A percentile compares a stretch with the other conserved stretches of the same genome.
These are phyloP conservation scores for Phytophthora sojae DNA, from an alignment of 352 stramenopile genomes.

Conservation along the genomic window DNA sequence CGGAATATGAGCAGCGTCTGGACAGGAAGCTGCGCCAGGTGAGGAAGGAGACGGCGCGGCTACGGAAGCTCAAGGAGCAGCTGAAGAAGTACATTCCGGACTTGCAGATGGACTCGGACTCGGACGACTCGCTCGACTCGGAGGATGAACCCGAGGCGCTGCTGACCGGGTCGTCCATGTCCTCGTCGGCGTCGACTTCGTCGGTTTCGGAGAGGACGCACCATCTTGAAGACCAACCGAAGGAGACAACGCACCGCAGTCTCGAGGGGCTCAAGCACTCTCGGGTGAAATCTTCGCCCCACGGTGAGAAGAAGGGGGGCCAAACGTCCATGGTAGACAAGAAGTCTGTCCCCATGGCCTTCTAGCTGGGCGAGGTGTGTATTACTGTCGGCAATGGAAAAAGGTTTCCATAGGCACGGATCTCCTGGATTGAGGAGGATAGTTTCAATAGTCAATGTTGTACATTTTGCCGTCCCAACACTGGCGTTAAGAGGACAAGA, in stretches of 20 bases:
- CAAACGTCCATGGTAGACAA: slow-evolving; percentile 14
- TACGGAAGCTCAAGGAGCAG: slow-evolving; percentile 48
- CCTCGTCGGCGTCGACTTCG: slow-evolving; percentile 22
- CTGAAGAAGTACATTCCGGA: slow-evolving; percentile 63
- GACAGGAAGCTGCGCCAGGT: slow-evolving; percentile 59
- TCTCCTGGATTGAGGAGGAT: slow-evolving; percentile 2
- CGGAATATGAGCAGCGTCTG: slow-evolving; percentile 50
- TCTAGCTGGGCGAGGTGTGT: slow-evolving; percentile 20
- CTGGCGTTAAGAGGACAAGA: not conserved
- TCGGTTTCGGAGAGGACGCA: slow-evolving; percentile 17
- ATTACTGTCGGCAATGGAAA: slow-evolving; percentile 20
- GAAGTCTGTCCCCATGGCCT: not conserved
- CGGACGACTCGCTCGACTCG: slow-evolving; percentile 49
- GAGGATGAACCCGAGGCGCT: slow-evolving; percentile 34
- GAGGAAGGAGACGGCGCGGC: slow-evolving; percentile 47
- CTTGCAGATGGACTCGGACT: slow-evolving; percentile 49
- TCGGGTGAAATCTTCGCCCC: slow-evolving; percentile 7
- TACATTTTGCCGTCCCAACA: slow-evolving; percentile 10
- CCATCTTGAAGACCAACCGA: slow-evolving; percentile 8
- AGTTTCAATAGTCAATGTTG: slow-evolving; percentile 33
- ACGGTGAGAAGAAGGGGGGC: slow-evolving; percentile 6
- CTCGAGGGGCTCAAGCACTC: slow-evolving; percentile 20
- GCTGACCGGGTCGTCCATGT: slow-evolving; percentile 24
- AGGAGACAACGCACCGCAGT: slow-evolving; percentile 16
- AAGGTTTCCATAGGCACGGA: slow-evolving; percentile 15